phyloP scores from a whole-genome alignment of 495 filamentous ascomycete species.

The Xeromyces bisporus region DNA sequence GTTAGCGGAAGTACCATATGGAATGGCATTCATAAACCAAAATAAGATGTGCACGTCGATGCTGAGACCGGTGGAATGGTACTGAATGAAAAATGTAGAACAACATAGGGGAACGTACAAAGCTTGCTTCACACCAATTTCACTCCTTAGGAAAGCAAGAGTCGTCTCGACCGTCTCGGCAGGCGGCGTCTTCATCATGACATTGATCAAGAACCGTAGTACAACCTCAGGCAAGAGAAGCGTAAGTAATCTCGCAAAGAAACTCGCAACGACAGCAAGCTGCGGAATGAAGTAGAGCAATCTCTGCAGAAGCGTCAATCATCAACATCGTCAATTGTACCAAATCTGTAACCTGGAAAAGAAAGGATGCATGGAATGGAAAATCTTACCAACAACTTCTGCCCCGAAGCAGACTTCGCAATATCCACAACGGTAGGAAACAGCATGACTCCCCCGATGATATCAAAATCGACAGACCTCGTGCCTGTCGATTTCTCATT shows the following conservation, averaged over 20 bases:
- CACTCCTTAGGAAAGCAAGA: slow-evolving; percentile 41
- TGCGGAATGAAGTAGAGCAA: slow-evolving; percentile 35
- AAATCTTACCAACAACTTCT: slow-evolving; percentile 32
- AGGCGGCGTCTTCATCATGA: slow-evolving; percentile 35
- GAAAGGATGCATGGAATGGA: background rate
- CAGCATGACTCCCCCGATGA: slow-evolving; percentile 46
- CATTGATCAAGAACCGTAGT: slow-evolving; percentile 26
- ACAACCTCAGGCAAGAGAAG: slow-evolving; percentile 23
- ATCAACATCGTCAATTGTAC: no score
- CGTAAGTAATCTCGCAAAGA: slow-evolving; percentile 32
- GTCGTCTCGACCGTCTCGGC: slow-evolving; percentile 42
- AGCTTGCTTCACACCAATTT: slow-evolving; percentile 50
- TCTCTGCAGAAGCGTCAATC: no score
- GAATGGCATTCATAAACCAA: no score
- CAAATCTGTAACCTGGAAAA: no score
- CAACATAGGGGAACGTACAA: slow-evolving; percentile 29
- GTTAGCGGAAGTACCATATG: no score
- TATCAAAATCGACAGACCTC: no score
- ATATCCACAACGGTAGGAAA: slow-evolving; percentile 71
- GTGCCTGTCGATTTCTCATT: slow-evolving; percentile 1
- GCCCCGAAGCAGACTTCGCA: slow-evolving; percentile 44
- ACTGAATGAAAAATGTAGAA: slow-evolving; percentile 1
- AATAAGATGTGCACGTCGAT: no score
- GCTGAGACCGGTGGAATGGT: no score
- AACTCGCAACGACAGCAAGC: slow-evolving; percentile 35